Evolutionary conservation across 345 rosid species (phyloP).

Genomic region (Citrus reticulata): DNA sequence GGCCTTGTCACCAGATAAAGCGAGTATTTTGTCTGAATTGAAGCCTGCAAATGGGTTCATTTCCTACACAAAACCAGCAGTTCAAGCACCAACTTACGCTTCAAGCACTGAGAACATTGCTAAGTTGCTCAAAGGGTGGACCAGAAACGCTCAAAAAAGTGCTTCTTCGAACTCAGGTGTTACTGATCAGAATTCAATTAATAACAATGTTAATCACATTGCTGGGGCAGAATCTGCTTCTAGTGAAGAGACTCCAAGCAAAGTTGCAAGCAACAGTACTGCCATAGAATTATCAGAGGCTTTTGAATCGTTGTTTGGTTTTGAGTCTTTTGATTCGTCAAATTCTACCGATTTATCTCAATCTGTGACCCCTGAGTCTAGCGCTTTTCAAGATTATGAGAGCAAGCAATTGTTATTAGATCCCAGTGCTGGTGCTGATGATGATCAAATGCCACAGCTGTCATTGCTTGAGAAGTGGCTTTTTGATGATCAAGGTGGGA

Average conservation of each 20-base stretch:
- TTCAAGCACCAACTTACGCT: conserved; percentile 36
- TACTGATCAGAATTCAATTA: conserved; percentile 14
- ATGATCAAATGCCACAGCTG: conserved; percentile 31
- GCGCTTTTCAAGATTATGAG: conserved; percentile 43
- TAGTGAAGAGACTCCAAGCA: conserved; percentile 23
- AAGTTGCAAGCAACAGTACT: conserved; percentile 16
- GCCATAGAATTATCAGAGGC: conserved; percentile 24
- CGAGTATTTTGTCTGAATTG: conserved; percentile 13
- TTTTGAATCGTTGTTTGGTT: conserved; percentile 40
- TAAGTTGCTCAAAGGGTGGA: conserved; percentile 67
- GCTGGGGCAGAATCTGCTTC: conserved; percentile 23
- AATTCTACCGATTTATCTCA: conserved; percentile 40
- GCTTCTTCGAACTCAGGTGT: conserved; percentile 14
- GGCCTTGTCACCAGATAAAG: conserved; percentile 58
- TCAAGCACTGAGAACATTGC: conserved; percentile 75
- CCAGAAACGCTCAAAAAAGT: conserved; percentile 32
- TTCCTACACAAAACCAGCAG: conserved; percentile 9
- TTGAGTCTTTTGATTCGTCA: conserved; percentile 46
- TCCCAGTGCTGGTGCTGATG: neutral
- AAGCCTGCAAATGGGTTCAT: conserved; percentile 18
- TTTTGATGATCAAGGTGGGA: conserved; percentile 50
- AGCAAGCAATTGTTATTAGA: conserved; percentile 28
- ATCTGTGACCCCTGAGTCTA: conserved; percentile 36
- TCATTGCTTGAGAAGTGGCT: conserved; percentile 74
- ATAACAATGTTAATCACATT: neutral